Percentiles rank a stretch among this genome's conserved stretches.
phyloP scores from a whole-genome alignment of 495 filamentous ascomycete genomes.

The Neurospora tetraspora region DNA sequence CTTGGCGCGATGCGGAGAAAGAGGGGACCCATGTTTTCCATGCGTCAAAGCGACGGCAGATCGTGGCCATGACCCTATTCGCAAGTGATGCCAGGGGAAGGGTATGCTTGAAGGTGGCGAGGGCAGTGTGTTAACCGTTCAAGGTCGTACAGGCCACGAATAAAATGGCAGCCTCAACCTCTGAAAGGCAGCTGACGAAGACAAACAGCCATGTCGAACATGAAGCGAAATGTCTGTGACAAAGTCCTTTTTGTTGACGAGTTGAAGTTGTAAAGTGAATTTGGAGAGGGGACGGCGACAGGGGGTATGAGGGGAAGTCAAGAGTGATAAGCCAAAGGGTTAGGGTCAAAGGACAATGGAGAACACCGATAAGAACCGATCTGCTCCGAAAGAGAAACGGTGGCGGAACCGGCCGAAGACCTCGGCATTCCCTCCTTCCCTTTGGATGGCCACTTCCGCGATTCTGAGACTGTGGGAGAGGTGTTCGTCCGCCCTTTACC shows the following conservation, averaged over 20 bases:
- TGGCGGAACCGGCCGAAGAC: background rate
- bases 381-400: background rate
- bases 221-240: background rate
- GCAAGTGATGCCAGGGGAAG: background rate
- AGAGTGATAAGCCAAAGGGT: background rate
- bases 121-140: background rate
- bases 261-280: background rate
- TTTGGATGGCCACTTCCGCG: background rate
- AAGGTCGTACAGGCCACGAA: too few relatives aligned
- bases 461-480: background rate
- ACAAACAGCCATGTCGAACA: background rate
- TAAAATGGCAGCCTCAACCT: too few relatives aligned
- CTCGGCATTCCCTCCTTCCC: background rate
- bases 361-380: background rate
- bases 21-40: background rate
- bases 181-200: background rate
- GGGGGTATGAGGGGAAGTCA: background rate
- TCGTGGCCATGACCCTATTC: background rate
- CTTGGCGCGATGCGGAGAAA: background rate
- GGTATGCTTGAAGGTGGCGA: background rate
- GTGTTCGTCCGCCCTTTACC: background rate
- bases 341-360: background rate
- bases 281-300: background rate
- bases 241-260: background rate
- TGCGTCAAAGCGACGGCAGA: background rate